A percentile compares a stretch with the other conserved stretches of the same genome.
phyloP scores from a whole-genome alignment of 2,329 filamentous ascomycete genomes.

The Colletotrichum lindemuthianum region DNA sequence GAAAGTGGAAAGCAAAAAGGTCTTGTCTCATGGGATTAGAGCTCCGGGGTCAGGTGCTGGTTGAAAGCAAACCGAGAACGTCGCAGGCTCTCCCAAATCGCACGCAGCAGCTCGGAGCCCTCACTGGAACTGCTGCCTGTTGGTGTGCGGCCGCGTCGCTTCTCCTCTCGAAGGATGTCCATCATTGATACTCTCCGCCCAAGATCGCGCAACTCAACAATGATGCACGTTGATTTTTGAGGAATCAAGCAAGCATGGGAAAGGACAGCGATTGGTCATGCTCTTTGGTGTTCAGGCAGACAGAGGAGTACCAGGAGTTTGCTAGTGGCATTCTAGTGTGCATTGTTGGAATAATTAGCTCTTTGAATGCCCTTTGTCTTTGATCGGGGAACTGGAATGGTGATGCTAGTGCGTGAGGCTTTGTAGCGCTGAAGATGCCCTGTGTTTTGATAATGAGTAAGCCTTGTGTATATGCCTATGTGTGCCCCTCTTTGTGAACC shows the following conservation, averaged over 20 bases:
- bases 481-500: too few relatives aligned
- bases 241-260: not conserved
- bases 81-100: constrained; percentile 22
- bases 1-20: constrained; percentile 62
- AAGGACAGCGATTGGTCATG: too few relatives aligned
- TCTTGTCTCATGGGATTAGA: constrained; percentile 58
- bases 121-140: constrained; percentile 7
- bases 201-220: constrained; percentile 21
- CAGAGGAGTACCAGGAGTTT: too few relatives aligned
- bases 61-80: constrained; percentile 33
- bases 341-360: too few relatives aligned
- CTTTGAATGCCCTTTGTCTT: too few relatives aligned
- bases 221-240: constrained; percentile 33
- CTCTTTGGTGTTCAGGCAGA: too few relatives aligned
- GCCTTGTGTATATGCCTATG: too few relatives aligned
- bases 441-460: too few relatives aligned
- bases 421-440: too few relatives aligned
- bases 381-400: too few relatives aligned
- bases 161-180: constrained; percentile 30
- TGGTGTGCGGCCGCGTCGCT: constrained; percentile 23
- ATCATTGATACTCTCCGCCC: constrained; percentile 26
- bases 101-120: constrained; percentile 1
- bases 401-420: too few relatives aligned
- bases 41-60: constrained; percentile 35
- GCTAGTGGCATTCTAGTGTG: too few relatives aligned